Conservation (phyloP, 129 eudicot genomes). For the carrot (Daucus carota) region DH1_v3.0 NC_030381.2:37981501-37982000, state of each 20-base stretch:
- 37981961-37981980: conserved; percentile 87
- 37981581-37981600: background rate
- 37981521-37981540: background rate
- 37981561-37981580: too few relatives aligned
- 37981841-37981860: conserved; percentile 99
- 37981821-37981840: conserved; percentile 65
- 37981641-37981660: conserved; percentile 90
- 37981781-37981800: conserved; percentile 88
- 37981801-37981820: conserved; percentile 66
- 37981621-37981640: conserved; percentile 77
- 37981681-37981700: conserved; percentile 82
- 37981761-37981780: conserved; percentile 90
- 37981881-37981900: conserved; percentile 48
- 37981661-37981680: conserved; percentile 97
- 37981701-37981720: conserved; percentile 89
- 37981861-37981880: conserved; percentile 97
- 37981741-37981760: conserved; percentile 98
- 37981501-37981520: too few relatives aligned
- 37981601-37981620: background rate
- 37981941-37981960: conserved; percentile 75
- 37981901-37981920: conserved; percentile 70
- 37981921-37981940: conserved; percentile 53
- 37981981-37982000: conserved; percentile 67
- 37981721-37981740: conserved; percentile 93
- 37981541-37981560: conserved; percentile 1